These are phyloP conservation scores for Mortierella sp. DNA, from an alignment of 371 early-diverging fungal genomes.

Conservation along the genomic window DNA sequence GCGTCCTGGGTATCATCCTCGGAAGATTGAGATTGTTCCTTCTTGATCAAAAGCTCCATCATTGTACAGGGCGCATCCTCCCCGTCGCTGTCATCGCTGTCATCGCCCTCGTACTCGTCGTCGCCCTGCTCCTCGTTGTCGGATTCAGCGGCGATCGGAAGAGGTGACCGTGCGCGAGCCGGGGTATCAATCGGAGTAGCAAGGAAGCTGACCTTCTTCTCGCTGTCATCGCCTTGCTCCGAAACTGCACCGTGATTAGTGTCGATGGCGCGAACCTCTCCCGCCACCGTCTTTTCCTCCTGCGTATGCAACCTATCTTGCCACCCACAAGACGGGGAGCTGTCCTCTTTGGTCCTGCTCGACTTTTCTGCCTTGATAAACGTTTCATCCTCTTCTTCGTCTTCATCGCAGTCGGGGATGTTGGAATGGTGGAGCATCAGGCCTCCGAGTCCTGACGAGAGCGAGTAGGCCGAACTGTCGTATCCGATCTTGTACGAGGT, in stretches of 20 bases:
- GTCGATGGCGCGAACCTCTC: slow-evolving; percentile 13
- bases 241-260: slow-evolving; percentile 2
- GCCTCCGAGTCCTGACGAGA: slow-evolving; percentile 38
- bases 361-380: background rate
- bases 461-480: slow-evolving; percentile 45
- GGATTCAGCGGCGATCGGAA: background rate
- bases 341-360: background rate
- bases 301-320: background rate
- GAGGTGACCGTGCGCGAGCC: slow-evolving; percentile 8
- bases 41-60: slow-evolving; percentile 53
- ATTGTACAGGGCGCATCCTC: slow-evolving; percentile 43
- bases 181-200: slow-evolving; percentile 21
- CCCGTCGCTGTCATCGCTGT: slow-evolving; percentile 16
- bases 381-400: slow-evolving; percentile 30
- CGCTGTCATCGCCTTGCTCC: slow-evolving; percentile 24
- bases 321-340: background rate
- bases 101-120: slow-evolving; percentile 10
- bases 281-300: background rate
- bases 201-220: slow-evolving; percentile 38
- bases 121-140: slow-evolving; percentile 25
- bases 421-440: slow-evolving; percentile 52
- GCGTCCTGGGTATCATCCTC: slow-evolving; percentile 46
- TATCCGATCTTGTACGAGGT: slow-evolving; percentile 47
- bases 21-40: slow-evolving; percentile 27
- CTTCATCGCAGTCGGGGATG: slow-evolving; percentile 35